phyloP scores from a whole-genome alignment of 1,284 basidiomycete species.

The Ceratobasidium sp. region DNA sequence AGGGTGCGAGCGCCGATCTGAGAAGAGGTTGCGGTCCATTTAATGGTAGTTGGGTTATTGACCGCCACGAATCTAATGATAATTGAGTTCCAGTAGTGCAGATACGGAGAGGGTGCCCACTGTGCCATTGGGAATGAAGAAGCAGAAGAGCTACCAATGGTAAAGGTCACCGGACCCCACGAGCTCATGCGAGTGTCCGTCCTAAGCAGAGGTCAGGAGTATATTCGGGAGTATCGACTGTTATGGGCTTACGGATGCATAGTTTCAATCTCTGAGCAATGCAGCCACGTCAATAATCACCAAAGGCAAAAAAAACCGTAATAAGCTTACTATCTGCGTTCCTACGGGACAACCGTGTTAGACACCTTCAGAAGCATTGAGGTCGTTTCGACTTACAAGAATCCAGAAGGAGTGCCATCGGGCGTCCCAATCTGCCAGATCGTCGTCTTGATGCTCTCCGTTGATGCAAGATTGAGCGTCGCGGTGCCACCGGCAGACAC shows the following conservation, averaged over 20 bases:
- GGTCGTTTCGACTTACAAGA: slow-evolving; percentile 53
- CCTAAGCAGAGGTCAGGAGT: not conserved
- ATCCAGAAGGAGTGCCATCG: slow-evolving; percentile 64
- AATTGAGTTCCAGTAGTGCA: not conserved
- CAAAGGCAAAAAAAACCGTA: not conserved
- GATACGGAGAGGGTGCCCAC: not conserved
- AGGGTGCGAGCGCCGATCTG: slow-evolving; percentile 41
- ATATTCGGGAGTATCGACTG: not conserved
- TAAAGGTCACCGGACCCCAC: slow-evolving; percentile 54
- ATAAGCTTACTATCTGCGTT: slow-evolving; percentile 37
- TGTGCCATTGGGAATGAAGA: slow-evolving; percentile 59
- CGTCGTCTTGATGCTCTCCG: slow-evolving; percentile 48
- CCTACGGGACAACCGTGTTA: not conserved
- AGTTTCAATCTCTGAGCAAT: slow-evolving; percentile 33
- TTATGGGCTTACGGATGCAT: slow-evolving; percentile 38
- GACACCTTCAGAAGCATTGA: no score
- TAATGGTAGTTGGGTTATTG: slow-evolving; percentile 47
- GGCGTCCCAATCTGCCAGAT: slow-evolving; percentile 65
- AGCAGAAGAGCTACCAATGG: slow-evolving; percentile 54
- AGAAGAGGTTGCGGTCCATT: slow-evolving; percentile 44
- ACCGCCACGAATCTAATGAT: slow-evolving; percentile 56
- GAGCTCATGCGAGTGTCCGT: slow-evolving; percentile 38
- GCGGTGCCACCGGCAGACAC: slow-evolving; percentile 60
- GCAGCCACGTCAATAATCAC: not conserved
- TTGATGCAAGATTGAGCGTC: slow-evolving; percentile 47